A percentile compares a stretch with the other conserved stretches of the same genome.
These are phyloP conservation scores for Salisapilia sapeloensis DNA, from an alignment of 352 stramenopile species.

Conservation along the genomic window DNA sequence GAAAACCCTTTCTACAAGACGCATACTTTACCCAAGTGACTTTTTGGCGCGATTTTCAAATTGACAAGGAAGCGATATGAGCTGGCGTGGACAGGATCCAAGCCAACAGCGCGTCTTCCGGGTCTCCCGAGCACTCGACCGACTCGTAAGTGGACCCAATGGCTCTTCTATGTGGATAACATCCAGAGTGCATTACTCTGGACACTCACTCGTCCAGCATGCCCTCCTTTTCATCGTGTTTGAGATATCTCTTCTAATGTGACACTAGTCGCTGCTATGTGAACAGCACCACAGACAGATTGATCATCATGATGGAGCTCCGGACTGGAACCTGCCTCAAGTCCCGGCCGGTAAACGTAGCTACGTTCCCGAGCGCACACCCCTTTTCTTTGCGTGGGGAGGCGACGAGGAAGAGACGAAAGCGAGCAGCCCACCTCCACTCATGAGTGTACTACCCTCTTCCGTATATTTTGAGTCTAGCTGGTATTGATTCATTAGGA, in stretches of 20 bases:
- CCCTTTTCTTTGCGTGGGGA: slow-evolving; percentile 39
- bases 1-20: background rate
- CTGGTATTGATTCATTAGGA: too few species aligned
- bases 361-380: slow-evolving; percentile 4
- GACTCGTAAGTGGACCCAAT: slow-evolving; percentile 2
- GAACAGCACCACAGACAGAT: slow-evolving; percentile 33
- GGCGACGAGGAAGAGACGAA: background rate
- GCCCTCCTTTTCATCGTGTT: background rate
- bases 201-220: slow-evolving; percentile 10
- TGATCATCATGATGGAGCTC: slow-evolving; percentile 19
- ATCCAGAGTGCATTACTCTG: background rate
- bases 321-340: slow-evolving; percentile 17
- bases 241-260: background rate
- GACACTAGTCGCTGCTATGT: slow-evolving; percentile 18
- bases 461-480: too few species aligned
- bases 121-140: slow-evolving; percentile 30
- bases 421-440: too few species aligned
- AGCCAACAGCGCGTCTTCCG: slow-evolving; percentile 20
- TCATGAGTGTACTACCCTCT: too few species aligned
- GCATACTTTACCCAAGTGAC: background rate
- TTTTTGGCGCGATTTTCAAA: background rate
- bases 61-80: background rate
- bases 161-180: background rate
- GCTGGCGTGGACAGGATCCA: background rate
- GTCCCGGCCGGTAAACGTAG: slow-evolving; percentile 20